Conservation (phyloP, 495 filamentous ascomycete genomes). For the Aspergillus panamensis region DNA sequence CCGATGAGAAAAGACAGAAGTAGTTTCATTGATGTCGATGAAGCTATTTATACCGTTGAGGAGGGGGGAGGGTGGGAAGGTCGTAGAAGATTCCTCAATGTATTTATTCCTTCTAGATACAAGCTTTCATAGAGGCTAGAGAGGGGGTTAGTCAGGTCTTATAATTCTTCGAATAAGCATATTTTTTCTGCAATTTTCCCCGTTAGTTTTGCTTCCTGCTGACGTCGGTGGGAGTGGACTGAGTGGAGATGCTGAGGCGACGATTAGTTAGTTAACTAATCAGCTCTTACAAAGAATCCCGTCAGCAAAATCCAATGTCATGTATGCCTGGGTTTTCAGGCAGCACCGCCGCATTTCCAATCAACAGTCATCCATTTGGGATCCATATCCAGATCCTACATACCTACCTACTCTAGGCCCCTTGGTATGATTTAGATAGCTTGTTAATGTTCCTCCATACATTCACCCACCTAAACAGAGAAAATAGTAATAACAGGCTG, state of each 20-base stretch:
- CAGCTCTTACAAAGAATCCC: constrained; percentile 28
- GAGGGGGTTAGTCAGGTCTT: constrained; percentile 22
- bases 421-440: too few relatives aligned
- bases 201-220: not conserved
- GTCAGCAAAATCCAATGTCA: constrained; percentile 28
- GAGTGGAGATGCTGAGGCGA: constrained; percentile 3
- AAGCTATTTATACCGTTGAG: constrained; percentile 33
- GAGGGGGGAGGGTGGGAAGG: constrained; percentile 16
- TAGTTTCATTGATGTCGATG: constrained; percentile 37
- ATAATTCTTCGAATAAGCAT: constrained; percentile 22
- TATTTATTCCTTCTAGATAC: constrained; percentile 12
- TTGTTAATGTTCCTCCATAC: too few relatives aligned
- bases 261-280: not conserved
- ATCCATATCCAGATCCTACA: too few relatives aligned
- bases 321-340: not conserved
- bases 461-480: too few relatives aligned
- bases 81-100: constrained; percentile 26
- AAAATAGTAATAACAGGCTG: too few relatives aligned
- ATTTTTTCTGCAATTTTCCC: not conserved
- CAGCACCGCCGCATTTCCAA: not conserved
- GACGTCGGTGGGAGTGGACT: not conserved
- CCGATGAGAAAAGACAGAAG: constrained; percentile 43
- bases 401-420: too few relatives aligned
- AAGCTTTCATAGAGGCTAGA: not conserved
- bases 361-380: too few relatives aligned